These are phyloP conservation scores for Scutellaria minor DNA, from an alignment of 257 asterid genomes.

Conservation along the genomic window DNA sequence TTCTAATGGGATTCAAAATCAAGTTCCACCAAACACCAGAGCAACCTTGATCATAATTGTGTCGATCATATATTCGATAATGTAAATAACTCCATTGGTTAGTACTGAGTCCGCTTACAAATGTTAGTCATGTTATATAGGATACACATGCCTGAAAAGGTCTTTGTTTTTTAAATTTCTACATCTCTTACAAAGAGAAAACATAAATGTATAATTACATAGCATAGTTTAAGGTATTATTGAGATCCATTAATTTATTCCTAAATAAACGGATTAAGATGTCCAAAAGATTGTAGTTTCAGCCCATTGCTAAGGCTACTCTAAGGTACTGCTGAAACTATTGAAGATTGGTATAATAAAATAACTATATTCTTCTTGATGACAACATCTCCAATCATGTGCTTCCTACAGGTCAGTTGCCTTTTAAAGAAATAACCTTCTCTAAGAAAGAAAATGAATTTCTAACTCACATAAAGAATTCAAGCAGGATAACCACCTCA, in stretches of 20 bases:
- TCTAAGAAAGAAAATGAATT: conserved; percentile 9
- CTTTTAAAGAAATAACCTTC: background rate
- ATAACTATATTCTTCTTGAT: background rate
- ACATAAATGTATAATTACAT: too few relatives aligned
- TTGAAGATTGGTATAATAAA: background rate
- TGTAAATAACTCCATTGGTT: background rate
- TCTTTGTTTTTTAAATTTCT: background rate
- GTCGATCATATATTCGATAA: background rate
- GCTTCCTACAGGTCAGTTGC: conserved; percentile 2
- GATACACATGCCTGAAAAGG: background rate
- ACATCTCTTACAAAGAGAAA: background rate
- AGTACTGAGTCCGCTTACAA: background rate
- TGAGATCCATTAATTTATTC: too few relatives aligned
- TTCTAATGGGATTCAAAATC: background rate
- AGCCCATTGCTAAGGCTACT: background rate
- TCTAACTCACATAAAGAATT: conserved; percentile 11
- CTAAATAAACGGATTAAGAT: too few relatives aligned
- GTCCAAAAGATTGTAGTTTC: background rate
- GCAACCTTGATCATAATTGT: background rate
- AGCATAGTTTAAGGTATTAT: too few relatives aligned
- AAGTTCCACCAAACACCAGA: background rate
- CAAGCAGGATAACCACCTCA: conserved; percentile 44
- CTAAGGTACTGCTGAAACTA: background rate
- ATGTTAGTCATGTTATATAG: background rate
- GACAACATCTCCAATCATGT: background rate